Base-by-base conservation (phyloP, 192 early-diverging fungal genomes). In the Gaertneriomyces sp. region DNA sequence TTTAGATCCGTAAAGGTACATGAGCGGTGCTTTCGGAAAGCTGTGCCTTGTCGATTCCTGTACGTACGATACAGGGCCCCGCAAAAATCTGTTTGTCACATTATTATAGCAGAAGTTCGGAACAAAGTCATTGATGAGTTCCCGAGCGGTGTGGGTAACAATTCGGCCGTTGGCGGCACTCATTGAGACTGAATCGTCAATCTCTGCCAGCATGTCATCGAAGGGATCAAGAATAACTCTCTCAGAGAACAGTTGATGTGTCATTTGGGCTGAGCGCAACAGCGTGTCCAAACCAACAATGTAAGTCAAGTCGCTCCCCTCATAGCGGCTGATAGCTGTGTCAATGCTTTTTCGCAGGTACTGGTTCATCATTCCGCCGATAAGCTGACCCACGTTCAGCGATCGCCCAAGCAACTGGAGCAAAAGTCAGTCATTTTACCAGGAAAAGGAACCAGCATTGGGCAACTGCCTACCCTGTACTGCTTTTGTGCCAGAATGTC, bases 111-210 rank as follows among this genome's bases (percentile, higher is more conserved):
- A 69, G 45, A 52, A 81, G 66, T 79, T 79, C 10, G 79, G 83
- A 25, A 91, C 83, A 57, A 92, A 61, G 38, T 81, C 69, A n/a
- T 72, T 74, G 6, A 93, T 74, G n/a, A 91, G 45, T 57, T 83
- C 76, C n/a, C 85, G 84, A 38, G 90, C 61, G 3, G 81, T 79
- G 16, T 88, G 79, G 14, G 73, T 47, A 6, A 76, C n/a, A 41
- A 81, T 81, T 33, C 79, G 63, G 6, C 79, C 79, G 43, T 70
- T 76, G 6, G 20, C 40, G 16, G 60, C 64, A 5, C 39, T 38
- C 19, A 72, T n/a, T 10, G 62, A 58, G n/a, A 79, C 46, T 16
- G 60, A 57, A 42, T 80, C 81, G 56, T 83, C 74, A 3, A 72
- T 67, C 53, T 81, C 76, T 10, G 57, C 56, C 12, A 84, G 71